A percentile compares a stretch with the other conserved stretches of the same genome.
These are phyloP conservation scores for Athelia psychrophila DNA, from an alignment of 1,284 basidiomycete species.

Conservation along the genomic window DNA sequence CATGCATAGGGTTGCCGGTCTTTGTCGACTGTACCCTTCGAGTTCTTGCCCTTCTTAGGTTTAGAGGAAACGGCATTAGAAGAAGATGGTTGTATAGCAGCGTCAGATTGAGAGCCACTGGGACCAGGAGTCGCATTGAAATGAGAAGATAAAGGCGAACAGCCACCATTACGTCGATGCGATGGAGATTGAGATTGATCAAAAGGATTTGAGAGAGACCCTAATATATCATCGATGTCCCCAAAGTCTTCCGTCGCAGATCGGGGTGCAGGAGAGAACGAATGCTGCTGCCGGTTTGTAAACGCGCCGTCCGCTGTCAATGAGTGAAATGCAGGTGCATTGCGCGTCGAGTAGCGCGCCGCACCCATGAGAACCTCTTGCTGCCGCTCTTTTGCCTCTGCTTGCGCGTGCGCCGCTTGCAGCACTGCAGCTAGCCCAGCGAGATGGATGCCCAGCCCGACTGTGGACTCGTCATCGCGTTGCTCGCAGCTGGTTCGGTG, in stretches of 20 bases:
- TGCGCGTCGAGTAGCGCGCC: conserved; percentile 55
- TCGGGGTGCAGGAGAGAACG: conserved; percentile 23
- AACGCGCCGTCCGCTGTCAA: conserved; percentile 46
- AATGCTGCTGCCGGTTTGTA: conserved; percentile 23
- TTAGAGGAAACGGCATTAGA: conserved; percentile 30
- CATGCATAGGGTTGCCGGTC: conserved; percentile 42
- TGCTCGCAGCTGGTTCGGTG: conserved; percentile 15
- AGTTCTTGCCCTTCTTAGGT: conserved; percentile 40
- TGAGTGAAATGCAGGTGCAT: conserved; percentile 73
- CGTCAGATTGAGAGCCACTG: background rate
- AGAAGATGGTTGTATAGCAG: conserved; percentile 12
- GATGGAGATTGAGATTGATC: conserved; percentile 41
- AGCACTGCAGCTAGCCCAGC: conserved; percentile 68
- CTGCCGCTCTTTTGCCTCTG: conserved; percentile 44
- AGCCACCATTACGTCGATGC: conserved; percentile 33
- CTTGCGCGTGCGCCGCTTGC: conserved; percentile 68
- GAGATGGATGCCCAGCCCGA: conserved; percentile 46
- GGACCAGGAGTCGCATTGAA: conserved; percentile 22
- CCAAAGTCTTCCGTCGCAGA: conserved; percentile 52
- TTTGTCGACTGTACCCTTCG: conserved; percentile 28
- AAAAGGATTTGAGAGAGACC: conserved; percentile 66
- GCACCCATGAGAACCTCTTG: conserved; percentile 40
- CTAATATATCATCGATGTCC: conserved; percentile 73
- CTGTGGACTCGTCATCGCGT: conserved; percentile 9
- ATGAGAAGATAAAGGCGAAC: conserved; percentile 45